Conservation (phyloP, 495 filamentous ascomycete genomes). For the Neurospora sp. region DNA sequence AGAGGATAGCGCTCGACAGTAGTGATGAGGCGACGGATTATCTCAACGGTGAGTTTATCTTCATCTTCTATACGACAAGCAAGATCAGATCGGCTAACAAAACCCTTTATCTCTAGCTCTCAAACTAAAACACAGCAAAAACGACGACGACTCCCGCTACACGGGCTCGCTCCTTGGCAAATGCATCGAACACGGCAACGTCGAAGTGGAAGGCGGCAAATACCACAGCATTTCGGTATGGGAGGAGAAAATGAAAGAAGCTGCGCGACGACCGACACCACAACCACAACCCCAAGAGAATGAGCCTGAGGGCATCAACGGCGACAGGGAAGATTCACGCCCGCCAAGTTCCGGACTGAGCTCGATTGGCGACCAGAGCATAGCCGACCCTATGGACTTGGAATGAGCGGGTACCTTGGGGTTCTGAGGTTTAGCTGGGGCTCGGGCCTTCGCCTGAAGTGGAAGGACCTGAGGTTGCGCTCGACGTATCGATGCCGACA, state of each 20-base stretch:
- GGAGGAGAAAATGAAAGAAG: slow-evolving; percentile 29
- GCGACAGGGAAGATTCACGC: slow-evolving; percentile 25
- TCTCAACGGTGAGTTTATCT: slow-evolving; percentile 43
- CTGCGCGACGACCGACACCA: slow-evolving; percentile 12
- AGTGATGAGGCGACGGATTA: slow-evolving; percentile 53
- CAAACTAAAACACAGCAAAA: slow-evolving; percentile 79
- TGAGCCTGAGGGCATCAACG: neutral
- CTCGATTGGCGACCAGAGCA: slow-evolving; percentile 35
- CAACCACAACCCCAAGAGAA: slow-evolving; percentile 7
- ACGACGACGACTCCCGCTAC: slow-evolving; percentile 66
- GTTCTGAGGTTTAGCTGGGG: slow-evolving; percentile 7
- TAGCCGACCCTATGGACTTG: slow-evolving; percentile 33
- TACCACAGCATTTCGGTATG: slow-evolving; percentile 59
- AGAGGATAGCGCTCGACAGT: slow-evolving; percentile 44
- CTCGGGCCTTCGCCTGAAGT: neutral
- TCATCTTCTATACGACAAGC: neutral
- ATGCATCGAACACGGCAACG: slow-evolving; percentile 50
- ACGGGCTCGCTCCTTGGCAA: slow-evolving; percentile 70
- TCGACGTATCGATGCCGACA: neutral
- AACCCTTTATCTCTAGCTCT: slow-evolving; percentile 32
- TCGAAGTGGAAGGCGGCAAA: slow-evolving; percentile 63
- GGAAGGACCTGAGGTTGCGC: neutral
- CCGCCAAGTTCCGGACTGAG: slow-evolving; percentile 42
- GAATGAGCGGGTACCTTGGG: neutral
- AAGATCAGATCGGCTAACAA: neutral